These are phyloP conservation scores for Claviceps sorghi DNA, from an alignment of 2,329 filamentous ascomycete species.

Conservation along the genomic window DNA sequence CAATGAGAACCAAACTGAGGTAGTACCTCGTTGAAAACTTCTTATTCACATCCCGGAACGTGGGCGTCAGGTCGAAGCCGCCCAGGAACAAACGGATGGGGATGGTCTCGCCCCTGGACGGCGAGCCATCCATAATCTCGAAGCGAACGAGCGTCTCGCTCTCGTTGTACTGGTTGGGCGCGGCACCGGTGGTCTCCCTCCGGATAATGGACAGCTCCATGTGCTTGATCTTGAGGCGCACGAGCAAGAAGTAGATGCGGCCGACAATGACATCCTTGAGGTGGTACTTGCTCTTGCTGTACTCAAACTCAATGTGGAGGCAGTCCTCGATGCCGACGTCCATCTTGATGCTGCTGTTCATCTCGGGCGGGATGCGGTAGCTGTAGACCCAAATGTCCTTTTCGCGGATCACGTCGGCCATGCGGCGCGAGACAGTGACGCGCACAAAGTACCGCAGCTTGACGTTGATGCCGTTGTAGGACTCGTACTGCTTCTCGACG, in stretches of 20 bases:
- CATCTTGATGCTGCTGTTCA: conserved; percentile 99
- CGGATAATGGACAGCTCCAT: conserved; percentile 99
- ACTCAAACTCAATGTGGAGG: conserved; percentile 97
- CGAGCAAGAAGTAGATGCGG: conserved; percentile 93
- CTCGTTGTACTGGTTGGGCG: conserved; percentile 98
- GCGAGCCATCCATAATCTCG: conserved; percentile 99
- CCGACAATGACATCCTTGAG: conserved; percentile 98
- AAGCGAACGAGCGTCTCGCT: conserved; percentile 96
- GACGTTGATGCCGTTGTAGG: conserved; percentile 98
- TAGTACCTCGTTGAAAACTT: conserved; percentile 99
- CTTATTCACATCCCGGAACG: conserved; percentile 98
- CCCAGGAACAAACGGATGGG: conserved; percentile 94
- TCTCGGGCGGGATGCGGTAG: conserved; percentile 94
- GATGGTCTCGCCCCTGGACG: conserved; percentile 85
- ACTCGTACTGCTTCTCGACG: conserved; percentile 99
- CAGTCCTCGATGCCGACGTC: conserved; percentile 99
- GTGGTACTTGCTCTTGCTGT: conserved; percentile 98
- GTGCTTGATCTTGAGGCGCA: conserved; percentile 97
- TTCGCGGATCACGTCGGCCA: conserved; percentile 96
- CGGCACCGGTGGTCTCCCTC: conserved; percentile 87
- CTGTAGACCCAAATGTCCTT: conserved; percentile 99
- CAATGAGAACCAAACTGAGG: conserved; percentile 85
- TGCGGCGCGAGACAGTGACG: conserved; percentile 88
- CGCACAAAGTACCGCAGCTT: conserved; percentile 97
- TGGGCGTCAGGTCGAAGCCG: conserved; percentile 92